phyloP scores from a whole-genome alignment of 228 moss, liverwort and hornwort genomes.

The Sphagnum magellanicum region DNA sequence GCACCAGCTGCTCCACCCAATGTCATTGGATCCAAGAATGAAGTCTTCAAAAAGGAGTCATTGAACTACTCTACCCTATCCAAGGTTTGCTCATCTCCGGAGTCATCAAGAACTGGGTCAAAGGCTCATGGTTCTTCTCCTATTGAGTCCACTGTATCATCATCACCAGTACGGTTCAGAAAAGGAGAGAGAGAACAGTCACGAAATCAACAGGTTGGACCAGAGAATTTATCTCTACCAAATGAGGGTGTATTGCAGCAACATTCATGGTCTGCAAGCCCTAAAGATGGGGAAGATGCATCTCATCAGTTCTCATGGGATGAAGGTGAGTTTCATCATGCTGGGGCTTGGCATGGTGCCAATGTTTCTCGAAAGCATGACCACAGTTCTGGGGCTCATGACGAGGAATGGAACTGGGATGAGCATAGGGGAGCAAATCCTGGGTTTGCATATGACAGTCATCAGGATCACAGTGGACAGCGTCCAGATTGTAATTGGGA shows the following conservation, averaged over 20 bases:
- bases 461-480: constrained; percentile 37
- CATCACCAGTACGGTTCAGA: constrained; percentile 67
- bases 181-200: constrained; percentile 48
- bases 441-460: constrained; percentile 48
- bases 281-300: constrained; percentile 33
- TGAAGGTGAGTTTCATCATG: constrained; percentile 38
- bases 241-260: constrained; percentile 20
- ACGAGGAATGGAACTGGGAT: constrained; percentile 65
- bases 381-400: constrained; percentile 42
- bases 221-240: constrained; percentile 17
- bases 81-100: constrained; percentile 60
- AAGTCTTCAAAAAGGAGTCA: constrained; percentile 27
- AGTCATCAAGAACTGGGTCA: constrained; percentile 61
- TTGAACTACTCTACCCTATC: constrained; percentile 58
- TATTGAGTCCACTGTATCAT: constrained; percentile 90
- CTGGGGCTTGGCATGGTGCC: constrained; percentile 22
- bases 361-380: constrained; percentile 63
- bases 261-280: constrained; percentile 37
- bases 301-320: constrained; percentile 53
- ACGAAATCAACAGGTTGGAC: constrained; percentile 19
- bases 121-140: constrained; percentile 82
- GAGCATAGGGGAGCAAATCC: constrained; percentile 48
- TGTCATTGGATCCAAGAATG: constrained; percentile 16
- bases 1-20: constrained; percentile 10
- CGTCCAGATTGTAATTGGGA: constrained; percentile 47